A percentile compares a stretch with the other conserved stretches of the same genome.
Conservation (phyloP, 805 yeast genomes). For the Schizosaccharomyces cryophilus region DNA sequence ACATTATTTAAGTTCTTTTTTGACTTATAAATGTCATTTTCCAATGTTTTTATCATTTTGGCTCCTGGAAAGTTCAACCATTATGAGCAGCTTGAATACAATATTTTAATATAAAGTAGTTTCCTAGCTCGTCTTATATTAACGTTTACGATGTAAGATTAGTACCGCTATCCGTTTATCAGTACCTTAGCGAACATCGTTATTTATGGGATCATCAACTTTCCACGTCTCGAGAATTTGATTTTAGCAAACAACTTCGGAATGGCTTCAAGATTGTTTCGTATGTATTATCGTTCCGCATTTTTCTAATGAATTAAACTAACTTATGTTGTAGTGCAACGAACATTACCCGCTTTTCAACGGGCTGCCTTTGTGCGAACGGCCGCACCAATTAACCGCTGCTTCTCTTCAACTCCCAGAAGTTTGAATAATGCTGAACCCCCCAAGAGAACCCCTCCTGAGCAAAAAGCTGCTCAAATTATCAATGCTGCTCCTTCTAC, state of each 20-base stretch:
- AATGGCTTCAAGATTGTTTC: not conserved
- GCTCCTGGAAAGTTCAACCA: not conserved
- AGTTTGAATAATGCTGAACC: not conserved
- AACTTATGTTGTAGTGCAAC: not conserved
- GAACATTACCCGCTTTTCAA: not conserved
- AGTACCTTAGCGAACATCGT: not conserved
- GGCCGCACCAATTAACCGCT: not conserved
- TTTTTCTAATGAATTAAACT: not conserved
- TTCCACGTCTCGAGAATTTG: not conserved
- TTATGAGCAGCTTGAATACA: not conserved
- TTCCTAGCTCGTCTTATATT: too few relatives aligned
- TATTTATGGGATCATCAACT: not conserved
- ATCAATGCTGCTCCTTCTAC: slow-evolving; percentile 86
- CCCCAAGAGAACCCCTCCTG: slow-evolving; percentile 36
- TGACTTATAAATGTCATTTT: slow-evolving; percentile 12
- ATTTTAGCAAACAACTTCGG: not conserved
- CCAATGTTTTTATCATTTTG: slow-evolving; percentile 4
- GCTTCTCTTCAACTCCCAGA: not conserved
- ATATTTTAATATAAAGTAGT: too few relatives aligned
- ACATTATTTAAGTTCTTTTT: slow-evolving; percentile 32
- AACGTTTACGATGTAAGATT: not conserved
- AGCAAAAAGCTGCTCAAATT: slow-evolving; percentile 70
- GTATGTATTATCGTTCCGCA: not conserved
- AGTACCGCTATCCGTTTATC: not conserved
- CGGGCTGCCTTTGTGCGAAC: not conserved